These are phyloP conservation scores for Aspergillus sp. DNA, from an alignment of 2,329 filamentous ascomycete species.

Conservation along the genomic window DNA sequence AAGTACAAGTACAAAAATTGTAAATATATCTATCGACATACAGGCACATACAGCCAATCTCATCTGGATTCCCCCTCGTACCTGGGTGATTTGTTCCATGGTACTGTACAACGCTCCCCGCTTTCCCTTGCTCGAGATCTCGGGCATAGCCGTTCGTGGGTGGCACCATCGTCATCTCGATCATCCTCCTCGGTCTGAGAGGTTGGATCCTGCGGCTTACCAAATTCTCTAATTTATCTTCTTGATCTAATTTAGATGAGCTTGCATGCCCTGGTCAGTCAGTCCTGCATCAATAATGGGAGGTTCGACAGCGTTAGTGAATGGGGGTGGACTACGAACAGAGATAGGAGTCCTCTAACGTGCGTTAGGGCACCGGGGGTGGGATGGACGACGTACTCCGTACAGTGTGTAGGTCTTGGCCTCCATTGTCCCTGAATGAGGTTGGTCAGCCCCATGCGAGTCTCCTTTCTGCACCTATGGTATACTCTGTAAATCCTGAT, in stretches of 20 bases:
- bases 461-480: not conserved
- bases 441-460: not conserved
- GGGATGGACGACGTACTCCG: not conserved
- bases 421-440: not conserved
- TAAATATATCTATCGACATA: too few species aligned
- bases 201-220: not conserved
- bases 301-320: not conserved
- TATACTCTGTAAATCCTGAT: too few species aligned
- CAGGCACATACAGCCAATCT: not conserved
- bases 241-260: not conserved
- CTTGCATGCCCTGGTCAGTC: not conserved
- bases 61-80: constrained; percentile 5
- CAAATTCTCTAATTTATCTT: constrained; percentile 1
- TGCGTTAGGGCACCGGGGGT: not conserved
- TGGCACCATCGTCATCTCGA: constrained; percentile 20
- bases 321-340: not conserved
- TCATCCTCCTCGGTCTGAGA: constrained; percentile 1
- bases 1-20: too few species aligned
- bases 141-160: constrained; percentile 24
- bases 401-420: not conserved
- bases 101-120: constrained; percentile 23
- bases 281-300: not conserved
- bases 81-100: constrained; percentile 22
- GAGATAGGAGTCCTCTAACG: not conserved
- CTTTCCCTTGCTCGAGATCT: constrained; percentile 28